Percentiles rank a stretch among this genome's conserved stretches.
Evolutionary conservation across 441 rosid genomes (phyloP).

Genomic region (Geranium incanum): DNA sequence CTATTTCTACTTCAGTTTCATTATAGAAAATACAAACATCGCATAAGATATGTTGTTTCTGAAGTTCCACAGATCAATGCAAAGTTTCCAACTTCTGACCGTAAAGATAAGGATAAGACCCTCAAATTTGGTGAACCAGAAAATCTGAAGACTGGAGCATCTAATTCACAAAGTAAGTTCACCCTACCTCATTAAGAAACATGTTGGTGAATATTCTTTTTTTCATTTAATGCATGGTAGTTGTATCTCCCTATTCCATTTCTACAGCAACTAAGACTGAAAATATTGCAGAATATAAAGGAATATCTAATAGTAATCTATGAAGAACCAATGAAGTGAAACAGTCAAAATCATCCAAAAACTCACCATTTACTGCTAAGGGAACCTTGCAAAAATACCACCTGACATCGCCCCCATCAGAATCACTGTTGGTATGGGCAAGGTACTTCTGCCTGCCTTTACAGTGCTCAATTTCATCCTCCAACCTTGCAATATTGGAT

Average conservation of each 20-base stretch:
- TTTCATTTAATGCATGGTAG: too few relatives aligned
- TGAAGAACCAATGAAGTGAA: neutral
- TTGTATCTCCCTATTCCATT: neutral
- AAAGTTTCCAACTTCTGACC: neutral
- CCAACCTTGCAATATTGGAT: constrained; percentile 77
- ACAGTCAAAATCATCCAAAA: neutral
- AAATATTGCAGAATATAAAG: neutral
- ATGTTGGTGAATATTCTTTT: too few relatives aligned
- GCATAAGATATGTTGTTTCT: neutral
- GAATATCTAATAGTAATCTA: neutral
- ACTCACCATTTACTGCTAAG: constrained; percentile 65
- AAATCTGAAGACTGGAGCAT: neutral
- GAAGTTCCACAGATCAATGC: neutral
- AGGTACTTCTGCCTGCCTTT: constrained; percentile 72
- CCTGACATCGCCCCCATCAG: constrained; percentile 82
- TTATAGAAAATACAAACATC: neutral
- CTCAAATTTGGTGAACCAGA: neutral
- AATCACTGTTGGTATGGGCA: constrained; percentile 74
- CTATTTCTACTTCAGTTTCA: neutral
- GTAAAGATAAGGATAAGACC: neutral
- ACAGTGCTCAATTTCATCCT: constrained; percentile 73
- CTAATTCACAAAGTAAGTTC: neutral
- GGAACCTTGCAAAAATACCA: constrained; percentile 92
- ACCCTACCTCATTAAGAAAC: too few relatives aligned
- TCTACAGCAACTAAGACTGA: neutral